A percentile compares a stretch with the other conserved stretches of the same genome.
Conservation (phyloP, 768 basidiomycete genomes). For the Podaxis sp. region DNA sequence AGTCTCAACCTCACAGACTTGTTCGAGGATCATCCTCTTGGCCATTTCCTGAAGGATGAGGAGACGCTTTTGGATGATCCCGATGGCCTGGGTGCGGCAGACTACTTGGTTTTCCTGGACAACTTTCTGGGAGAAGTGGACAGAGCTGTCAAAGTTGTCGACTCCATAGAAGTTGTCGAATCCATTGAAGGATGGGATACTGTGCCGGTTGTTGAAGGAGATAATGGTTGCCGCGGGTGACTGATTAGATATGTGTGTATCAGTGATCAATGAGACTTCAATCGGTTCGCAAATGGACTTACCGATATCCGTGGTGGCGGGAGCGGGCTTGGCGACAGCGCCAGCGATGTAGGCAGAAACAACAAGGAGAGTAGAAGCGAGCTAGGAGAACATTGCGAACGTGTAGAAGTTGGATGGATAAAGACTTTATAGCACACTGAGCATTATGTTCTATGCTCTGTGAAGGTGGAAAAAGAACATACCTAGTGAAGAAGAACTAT, state of each 20-base stretch:
- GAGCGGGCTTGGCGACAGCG: slow-evolving; percentile 15
- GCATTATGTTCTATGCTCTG: not conserved
- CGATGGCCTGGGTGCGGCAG: slow-evolving; percentile 27
- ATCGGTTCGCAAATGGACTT: not conserved
- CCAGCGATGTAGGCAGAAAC: slow-evolving; percentile 18
- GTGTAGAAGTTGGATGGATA: slow-evolving; percentile 6
- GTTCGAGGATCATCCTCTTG: slow-evolving; percentile 29
- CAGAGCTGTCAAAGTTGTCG: slow-evolving; percentile 28
- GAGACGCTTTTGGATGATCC: slow-evolving; percentile 34
- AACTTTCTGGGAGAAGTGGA: slow-evolving; percentile 27
- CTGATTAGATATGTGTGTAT: not conserved
- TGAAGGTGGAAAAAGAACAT: not conserved
- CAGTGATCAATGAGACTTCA: not conserved
- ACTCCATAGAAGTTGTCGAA: slow-evolving; percentile 36
- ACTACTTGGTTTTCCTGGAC: slow-evolving; percentile 26
- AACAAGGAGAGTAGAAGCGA: slow-evolving; percentile 16
- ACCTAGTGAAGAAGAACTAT: not conserved
- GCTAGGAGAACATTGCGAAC: slow-evolving; percentile 20
- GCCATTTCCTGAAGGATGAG: slow-evolving; percentile 36
- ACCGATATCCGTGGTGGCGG: not conserved
- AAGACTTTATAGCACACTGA: not conserved
- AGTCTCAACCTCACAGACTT: slow-evolving; percentile 32
- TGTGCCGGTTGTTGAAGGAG: slow-evolving; percentile 34
- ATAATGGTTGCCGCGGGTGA: not conserved
- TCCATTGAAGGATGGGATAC: slow-evolving; percentile 23